Conservation (phyloP, 495 filamentous ascomycete genomes). For the Umbilicaria muhlenbergii region DNA sequence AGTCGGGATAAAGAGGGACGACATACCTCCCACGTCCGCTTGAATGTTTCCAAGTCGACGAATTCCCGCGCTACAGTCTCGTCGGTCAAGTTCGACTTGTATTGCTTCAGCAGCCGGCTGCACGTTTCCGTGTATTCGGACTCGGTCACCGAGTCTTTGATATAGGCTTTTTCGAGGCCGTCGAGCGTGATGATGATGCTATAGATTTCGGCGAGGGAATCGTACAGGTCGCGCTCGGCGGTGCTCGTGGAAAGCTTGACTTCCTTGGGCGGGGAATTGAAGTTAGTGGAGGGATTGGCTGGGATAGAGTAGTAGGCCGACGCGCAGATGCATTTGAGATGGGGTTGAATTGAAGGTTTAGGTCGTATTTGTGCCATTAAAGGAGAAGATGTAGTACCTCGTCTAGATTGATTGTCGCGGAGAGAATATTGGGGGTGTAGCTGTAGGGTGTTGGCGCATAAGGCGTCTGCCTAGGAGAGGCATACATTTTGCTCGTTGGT, state of each 20-base stretch:
- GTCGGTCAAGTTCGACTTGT: conserved; percentile 82
- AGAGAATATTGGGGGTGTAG: conserved; percentile 66
- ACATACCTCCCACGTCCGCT: conserved; percentile 76
- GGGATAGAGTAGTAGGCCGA: conserved; percentile 6
- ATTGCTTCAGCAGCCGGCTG: conserved; percentile 83
- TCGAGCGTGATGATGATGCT: conserved; percentile 94
- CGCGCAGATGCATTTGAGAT: conserved; percentile 7
- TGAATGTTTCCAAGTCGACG: conserved; percentile 84
- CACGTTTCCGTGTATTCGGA: conserved; percentile 92
- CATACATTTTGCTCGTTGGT: conserved; percentile 2
- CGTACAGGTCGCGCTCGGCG: conserved; percentile 81
- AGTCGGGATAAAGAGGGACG: not conserved
- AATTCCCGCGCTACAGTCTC: conserved; percentile 73
- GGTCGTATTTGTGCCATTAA: not conserved
- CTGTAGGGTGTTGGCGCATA: conserved; percentile 89
- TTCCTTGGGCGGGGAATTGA: conserved; percentile 40
- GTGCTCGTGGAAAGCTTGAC: conserved; percentile 77
- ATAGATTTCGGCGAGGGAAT: conserved; percentile 93
- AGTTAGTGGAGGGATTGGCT: conserved; percentile 9
- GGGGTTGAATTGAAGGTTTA: not conserved
- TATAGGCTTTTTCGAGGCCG: conserved; percentile 89
- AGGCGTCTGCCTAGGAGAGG: conserved; percentile 22
- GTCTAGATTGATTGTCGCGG: conserved; percentile 83
- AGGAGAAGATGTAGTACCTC: conserved; percentile 39
- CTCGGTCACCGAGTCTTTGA: conserved; percentile 88